phyloP scores from a whole-genome alignment of 345 rosid species.

The Cochlearia excelsa region DNA sequence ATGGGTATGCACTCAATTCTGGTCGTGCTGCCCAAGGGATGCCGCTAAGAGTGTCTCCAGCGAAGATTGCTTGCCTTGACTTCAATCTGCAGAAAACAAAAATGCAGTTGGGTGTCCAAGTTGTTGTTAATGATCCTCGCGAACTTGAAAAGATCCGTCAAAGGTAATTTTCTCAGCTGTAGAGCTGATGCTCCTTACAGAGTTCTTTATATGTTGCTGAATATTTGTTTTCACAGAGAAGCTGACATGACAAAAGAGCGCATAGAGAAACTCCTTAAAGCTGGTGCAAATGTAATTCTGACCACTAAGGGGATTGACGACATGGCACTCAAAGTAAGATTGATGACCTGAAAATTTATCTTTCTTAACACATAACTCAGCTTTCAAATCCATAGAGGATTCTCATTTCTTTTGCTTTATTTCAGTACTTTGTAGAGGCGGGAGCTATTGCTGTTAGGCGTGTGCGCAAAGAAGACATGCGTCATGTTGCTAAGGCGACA shows the following conservation, averaged over 20 bases:
- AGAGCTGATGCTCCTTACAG: not conserved
- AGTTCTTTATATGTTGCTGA: not conserved
- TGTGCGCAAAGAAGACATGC: constrained; percentile 96
- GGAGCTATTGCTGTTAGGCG: constrained; percentile 98
- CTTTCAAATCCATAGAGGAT: not conserved
- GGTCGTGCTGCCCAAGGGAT: constrained; percentile 99
- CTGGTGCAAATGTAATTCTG: constrained; percentile 95
- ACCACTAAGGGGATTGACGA: constrained; percentile 98
- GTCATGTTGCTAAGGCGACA: constrained; percentile 95
- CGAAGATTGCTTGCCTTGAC: constrained; percentile 94
- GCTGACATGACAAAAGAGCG: constrained; percentile 97
- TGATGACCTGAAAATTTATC: not conserved
- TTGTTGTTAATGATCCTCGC: constrained; percentile 87
- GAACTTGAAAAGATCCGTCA: constrained; percentile 97
- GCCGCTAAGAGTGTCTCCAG: constrained; percentile 85
- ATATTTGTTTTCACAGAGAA: constrained; percentile 56
- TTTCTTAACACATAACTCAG: not conserved
- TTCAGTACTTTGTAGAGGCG: constrained; percentile 94
- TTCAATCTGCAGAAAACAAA: constrained; percentile 95
- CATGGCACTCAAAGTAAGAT: constrained; percentile 89
- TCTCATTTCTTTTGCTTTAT: constrained; percentile 24
- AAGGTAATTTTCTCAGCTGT: constrained; percentile 46
- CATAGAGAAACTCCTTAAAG: constrained; percentile 84
- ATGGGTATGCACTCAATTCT: constrained; percentile 90
- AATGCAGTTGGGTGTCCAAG: constrained; percentile 96